Base-by-base conservation (phyloP, 176 grass and related monocot species). In the Pontederia paniculata region DNA sequence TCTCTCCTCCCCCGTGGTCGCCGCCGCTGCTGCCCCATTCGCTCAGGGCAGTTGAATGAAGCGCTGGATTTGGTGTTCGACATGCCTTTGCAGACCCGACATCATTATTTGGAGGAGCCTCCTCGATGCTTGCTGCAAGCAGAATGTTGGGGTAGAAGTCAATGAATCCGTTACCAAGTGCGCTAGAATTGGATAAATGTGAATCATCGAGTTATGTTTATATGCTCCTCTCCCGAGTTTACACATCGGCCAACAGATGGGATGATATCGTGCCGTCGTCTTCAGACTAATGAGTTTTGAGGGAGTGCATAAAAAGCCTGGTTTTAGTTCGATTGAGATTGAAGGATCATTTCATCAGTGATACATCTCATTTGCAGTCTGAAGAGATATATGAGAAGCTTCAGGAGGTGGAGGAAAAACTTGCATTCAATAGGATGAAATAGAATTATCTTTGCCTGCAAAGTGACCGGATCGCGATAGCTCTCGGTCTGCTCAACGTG, bases 81-180 rank as follows among this genome's bases (percentile, higher is more conserved):
- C 19, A 89, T 96, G 90, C 70, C 67, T 6, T n/a, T 84, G 76
- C 67, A 73, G 54, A 5, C 85, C 82, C 0, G 90, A 89, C 11
- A 83, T 79, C 21, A 63, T 96, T 52, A 96, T 96, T 57, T 96
- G 85, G 90, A 68, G 82, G 77, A 89, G 90, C 68, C 71, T 65
- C 9, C 62, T 65, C 21, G 62, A 65, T 17, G 62, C 62, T 7
- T 65, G 62, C 47, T 49, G 62, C 62, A 65, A 65, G 62, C 45
- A 17, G 18, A 65, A 65, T 11, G 62, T 45, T 3, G 62, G 62
- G n/a, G 62, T 65, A 2, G 46, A 51, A 17, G 23, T 65, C 62
- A 65, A 45, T 2, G 62, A 65, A 7, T 65, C 62, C 12, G 62
- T 65, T 8, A 45, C 62, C 13, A 22, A 14, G 9, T 21, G 46